Evolutionary conservation across 2,329 filamentous ascomycete genomes (phyloP).

Genomic region (Penicillium sp.): DNA sequence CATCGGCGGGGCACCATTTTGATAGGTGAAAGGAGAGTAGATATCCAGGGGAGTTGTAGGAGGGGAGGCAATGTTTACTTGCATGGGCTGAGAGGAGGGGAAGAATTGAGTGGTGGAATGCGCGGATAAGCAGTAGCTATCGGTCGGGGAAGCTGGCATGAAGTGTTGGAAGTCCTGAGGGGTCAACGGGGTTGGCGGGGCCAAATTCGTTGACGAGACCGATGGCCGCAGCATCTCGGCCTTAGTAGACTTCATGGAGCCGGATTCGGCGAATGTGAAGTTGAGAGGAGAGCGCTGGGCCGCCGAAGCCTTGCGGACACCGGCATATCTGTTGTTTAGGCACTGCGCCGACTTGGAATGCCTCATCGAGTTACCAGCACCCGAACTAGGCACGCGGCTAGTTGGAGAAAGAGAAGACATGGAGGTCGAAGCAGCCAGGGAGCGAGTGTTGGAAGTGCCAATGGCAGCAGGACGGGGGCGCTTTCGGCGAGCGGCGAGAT

Average conservation of each 20-base stretch:
- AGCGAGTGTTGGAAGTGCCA: constrained; percentile 41
- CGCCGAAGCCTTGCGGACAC: constrained; percentile 47
- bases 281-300: constrained; percentile 50
- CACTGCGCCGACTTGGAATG: constrained; percentile 49
- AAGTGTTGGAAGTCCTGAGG: constrained; percentile 44
- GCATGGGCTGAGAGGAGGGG: constrained; percentile 41
- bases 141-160: constrained; percentile 41
- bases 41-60: constrained; percentile 46
- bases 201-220: constrained; percentile 36
- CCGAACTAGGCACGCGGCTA: constrained; percentile 33
- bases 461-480: constrained; percentile 48
- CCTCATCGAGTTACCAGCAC: constrained; percentile 40
- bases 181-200: constrained; percentile 46
- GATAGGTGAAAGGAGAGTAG: constrained; percentile 40
- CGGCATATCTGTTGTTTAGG: constrained; percentile 46
- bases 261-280: constrained; percentile 47
- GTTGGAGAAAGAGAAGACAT: constrained; percentile 46
- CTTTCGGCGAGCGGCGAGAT: constrained; percentile 48
- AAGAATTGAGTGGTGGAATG: constrained; percentile 37
- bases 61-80: constrained; percentile 45
- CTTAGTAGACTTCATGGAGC: constrained; percentile 35
- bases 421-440: constrained; percentile 39
- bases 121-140: constrained; percentile 38
- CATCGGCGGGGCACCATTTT: constrained; percentile 39
- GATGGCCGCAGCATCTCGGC: constrained; percentile 37